A percentile compares a stretch with the other conserved stretches of the same genome.
Evolutionary conservation across 768 basidiomycete genomes (phyloP).

Genomic region (Kwoniella mangroviensis): DNA sequence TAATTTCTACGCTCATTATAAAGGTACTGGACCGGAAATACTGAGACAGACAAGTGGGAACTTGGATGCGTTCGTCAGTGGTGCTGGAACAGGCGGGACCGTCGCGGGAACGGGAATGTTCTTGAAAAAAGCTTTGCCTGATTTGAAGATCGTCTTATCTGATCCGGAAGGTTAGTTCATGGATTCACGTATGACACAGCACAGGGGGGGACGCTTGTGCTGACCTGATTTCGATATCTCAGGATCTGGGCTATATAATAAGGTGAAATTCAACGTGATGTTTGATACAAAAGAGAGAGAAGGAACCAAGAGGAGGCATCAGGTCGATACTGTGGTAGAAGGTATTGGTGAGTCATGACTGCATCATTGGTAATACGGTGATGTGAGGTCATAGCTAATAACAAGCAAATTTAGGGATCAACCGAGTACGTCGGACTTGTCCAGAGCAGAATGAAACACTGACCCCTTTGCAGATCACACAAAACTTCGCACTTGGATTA

Average conservation of each 20-base stretch:
- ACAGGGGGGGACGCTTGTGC: no score
- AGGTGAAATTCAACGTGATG: conserved; percentile 94
- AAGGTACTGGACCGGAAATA: conserved; percentile 92
- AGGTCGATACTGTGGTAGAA: conserved; percentile 85
- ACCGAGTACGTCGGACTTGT: conserved; percentile 61
- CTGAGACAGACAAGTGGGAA: conserved; percentile 87
- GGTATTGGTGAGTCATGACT: conserved; percentile 65
- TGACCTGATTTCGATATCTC: background rate
- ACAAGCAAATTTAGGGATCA: conserved; percentile 64
- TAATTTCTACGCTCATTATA: conserved; percentile 86
- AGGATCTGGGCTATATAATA: conserved; percentile 90
- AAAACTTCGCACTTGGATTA: conserved; percentile 83
- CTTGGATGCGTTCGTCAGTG: conserved; percentile 83
- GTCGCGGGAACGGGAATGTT: conserved; percentile 81
- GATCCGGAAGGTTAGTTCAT: conserved; percentile 74
- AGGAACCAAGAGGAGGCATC: conserved; percentile 74
- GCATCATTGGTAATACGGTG: background rate
- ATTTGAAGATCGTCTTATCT: conserved; percentile 72
- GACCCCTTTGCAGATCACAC: conserved; percentile 64
- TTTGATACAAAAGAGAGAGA: conserved; percentile 90
- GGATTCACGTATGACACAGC: background rate
- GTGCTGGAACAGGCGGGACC: conserved; percentile 97
- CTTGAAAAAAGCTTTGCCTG: conserved; percentile 74
- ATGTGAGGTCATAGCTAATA: no score
- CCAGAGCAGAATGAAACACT: background rate